Evolutionary conservation across 2,329 filamentous ascomycete species (phyloP).

Genomic region (Cercospora brassicicola): DNA sequence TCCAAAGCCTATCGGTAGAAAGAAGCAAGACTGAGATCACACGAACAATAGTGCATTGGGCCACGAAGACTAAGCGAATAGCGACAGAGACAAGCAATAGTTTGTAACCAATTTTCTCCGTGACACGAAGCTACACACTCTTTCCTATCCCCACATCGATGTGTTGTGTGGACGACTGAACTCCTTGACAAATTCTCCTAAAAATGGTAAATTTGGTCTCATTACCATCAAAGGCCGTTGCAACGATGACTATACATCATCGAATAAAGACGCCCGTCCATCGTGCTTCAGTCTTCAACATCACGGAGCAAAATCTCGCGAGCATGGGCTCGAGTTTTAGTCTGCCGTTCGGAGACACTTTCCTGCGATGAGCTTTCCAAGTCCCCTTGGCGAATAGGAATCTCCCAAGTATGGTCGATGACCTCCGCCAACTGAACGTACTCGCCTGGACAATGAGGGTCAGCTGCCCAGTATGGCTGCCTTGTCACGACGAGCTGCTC

Average conservation of each 20-base stretch:
- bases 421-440: slow-evolving; percentile 29
- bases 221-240: neutral
- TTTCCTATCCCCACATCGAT: neutral
- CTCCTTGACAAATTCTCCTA: neutral
- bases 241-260: neutral
- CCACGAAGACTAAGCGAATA: neutral
- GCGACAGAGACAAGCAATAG: neutral
- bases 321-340: neutral
- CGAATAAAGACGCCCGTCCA: neutral
- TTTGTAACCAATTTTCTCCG: neutral
- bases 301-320: neutral
- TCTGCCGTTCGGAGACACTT: neutral
- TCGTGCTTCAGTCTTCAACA: neutral
- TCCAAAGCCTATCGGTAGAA: neutral
- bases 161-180: neutral
- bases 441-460: slow-evolving; percentile 23
- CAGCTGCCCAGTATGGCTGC: slow-evolving; percentile 24
- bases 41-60: neutral
- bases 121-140: neutral
- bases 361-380: slow-evolving; percentile 5
- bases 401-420: slow-evolving; percentile 28
- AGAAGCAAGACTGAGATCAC: neutral
- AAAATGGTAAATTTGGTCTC: neutral
- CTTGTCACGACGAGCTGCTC: slow-evolving; percentile 25
- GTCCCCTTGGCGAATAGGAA: slow-evolving; percentile 13